Conservation (phyloP, 192 early-diverging fungal genomes). For the Podila epigama region DNA sequence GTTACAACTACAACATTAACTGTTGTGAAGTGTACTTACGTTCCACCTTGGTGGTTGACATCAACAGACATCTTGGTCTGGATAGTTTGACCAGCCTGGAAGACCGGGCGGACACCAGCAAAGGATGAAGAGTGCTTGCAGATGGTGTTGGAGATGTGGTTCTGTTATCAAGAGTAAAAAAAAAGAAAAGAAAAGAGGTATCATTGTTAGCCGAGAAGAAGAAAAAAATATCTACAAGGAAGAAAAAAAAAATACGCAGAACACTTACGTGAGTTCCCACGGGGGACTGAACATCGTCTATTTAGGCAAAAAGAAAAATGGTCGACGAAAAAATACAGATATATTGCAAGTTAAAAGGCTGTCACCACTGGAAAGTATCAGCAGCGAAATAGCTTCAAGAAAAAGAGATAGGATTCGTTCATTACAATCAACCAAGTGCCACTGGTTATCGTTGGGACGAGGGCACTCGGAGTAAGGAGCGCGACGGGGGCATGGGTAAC, state of each 20-base stretch:
- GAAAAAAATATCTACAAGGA: too few relatives aligned
- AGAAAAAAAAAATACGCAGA: background rate
- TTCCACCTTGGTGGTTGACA: slow-evolving; percentile 44
- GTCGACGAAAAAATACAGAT: too few relatives aligned
- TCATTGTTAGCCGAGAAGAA: background rate
- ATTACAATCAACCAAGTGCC: slow-evolving; percentile 31
- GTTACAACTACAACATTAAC: background rate
- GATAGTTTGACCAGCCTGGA: slow-evolving; percentile 32
- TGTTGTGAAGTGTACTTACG: slow-evolving; percentile 1
- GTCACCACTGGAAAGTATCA: too few relatives aligned
- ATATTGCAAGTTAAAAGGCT: too few relatives aligned
- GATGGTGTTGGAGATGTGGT: slow-evolving; percentile 28
- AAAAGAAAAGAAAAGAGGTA: background rate
- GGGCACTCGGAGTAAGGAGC: slow-evolving; percentile 41
- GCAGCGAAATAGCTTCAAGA: too few relatives aligned
- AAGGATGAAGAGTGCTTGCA: slow-evolving; percentile 43
- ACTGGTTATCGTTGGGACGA: slow-evolving; percentile 19
- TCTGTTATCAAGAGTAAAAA: background rate
- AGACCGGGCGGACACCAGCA: slow-evolving; percentile 42
- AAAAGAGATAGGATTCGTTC: background rate
- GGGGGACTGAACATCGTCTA: slow-evolving; percentile 36
- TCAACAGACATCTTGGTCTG: slow-evolving; percentile 42
- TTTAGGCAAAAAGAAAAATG: background rate
- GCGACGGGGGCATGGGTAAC: slow-evolving; percentile 41
- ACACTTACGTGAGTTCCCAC: slow-evolving; percentile 28